Conservation (phyloP, 495 filamentous ascomycete species). For the Penicillium macrosclerotiorum region DNA sequence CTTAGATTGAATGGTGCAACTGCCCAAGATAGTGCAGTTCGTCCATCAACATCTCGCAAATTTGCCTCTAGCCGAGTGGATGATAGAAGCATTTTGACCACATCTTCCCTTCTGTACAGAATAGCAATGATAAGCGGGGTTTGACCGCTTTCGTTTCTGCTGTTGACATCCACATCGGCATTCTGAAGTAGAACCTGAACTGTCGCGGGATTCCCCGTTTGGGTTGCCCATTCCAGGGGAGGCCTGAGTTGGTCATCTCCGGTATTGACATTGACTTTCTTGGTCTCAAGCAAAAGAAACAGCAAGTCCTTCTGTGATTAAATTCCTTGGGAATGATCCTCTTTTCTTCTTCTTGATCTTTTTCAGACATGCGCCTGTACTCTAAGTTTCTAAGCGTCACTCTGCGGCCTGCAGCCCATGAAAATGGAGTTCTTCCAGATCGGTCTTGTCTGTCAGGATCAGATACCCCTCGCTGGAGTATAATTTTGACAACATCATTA, state of each 20-base stretch:
- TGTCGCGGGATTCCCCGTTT: neutral
- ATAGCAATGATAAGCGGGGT: neutral
- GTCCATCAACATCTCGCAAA: neutral
- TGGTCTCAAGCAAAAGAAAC: neutral
- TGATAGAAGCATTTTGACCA: neutral
- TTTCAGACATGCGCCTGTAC: too few species aligned
- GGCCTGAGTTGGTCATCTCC: neutral
- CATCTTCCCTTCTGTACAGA: neutral
- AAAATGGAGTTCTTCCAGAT: neutral
- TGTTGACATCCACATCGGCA: neutral
- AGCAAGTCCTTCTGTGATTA: neutral
- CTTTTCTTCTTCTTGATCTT: neutral
- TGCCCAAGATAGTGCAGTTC: conserved; percentile 1
- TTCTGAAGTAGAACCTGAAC: neutral
- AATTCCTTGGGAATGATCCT: neutral
- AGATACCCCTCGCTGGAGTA: neutral
- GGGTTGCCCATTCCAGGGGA: neutral
- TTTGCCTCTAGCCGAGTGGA: neutral
- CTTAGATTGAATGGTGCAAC: neutral
- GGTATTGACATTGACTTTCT: neutral
- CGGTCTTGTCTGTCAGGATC: neutral
- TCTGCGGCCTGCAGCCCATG: neutral
- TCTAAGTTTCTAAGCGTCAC: too few species aligned
- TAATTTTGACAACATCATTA: neutral
- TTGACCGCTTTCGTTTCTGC: neutral